Evolutionary conservation across 306 rosid genomes (phyloP), one percentile per base, ranked within the genome.

Genomic region (Cucumis melo): DNA sequence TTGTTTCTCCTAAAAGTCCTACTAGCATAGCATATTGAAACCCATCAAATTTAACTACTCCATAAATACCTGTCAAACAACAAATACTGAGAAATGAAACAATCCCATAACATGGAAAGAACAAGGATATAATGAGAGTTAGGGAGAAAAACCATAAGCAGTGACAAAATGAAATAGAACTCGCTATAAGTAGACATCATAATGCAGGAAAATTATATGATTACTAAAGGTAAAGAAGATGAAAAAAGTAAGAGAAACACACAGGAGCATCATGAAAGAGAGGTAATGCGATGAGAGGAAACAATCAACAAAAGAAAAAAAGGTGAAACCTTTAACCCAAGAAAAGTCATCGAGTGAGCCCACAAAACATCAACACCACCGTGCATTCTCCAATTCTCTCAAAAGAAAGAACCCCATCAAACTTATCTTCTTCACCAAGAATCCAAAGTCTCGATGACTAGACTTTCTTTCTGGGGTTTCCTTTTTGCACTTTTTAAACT

Each of bases 401-500:
- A 27, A 81, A 73, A 51, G n/a, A 6, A 50, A 23, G 34, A 79
- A 82, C 73, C 27, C 81, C 57, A 67, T 83, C 79, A 78, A 86
- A 84, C 83, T 78, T 84, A 73, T 85, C 76, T 83, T 80, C 91
- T 50, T 24, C 41, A 77, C 78, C 84, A 85, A 88, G 97, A 88
- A 91, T 91, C 96, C 97, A 81, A 93, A 78, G 96, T 85, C 78
- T 58, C 62, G 80, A 75, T 74, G 50, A 71, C 78, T 70, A 81
- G 80, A 59, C 44, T 36, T 55, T 67, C 79, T 71, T 71, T 76
- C 60, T 82, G 73, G 86, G 79, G 68, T 50, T 50, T 50, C 19
- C 5, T 50, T 54, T 54, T 76, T 38, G 16, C n/a, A 51, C n/a
- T 65, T 27, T 51, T 74, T 79, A 10, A 53, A 23, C 56, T 74